Base-by-base conservation (phyloP, 768 basidiomycete species). In the Xerocomus brunneocitrinus region DNA sequence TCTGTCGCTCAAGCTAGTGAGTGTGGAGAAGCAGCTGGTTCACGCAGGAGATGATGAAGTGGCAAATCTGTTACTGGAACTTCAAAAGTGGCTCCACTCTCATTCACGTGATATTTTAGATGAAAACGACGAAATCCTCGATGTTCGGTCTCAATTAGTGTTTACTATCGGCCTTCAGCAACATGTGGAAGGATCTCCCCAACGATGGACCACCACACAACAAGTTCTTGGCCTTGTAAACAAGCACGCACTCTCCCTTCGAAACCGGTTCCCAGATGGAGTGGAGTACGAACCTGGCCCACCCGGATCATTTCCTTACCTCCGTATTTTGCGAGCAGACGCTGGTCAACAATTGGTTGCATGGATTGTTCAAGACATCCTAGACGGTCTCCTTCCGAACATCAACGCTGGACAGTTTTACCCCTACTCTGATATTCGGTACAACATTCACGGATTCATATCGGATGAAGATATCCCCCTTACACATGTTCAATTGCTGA, bases 1-100 rank as follows among this genome's bases (percentile, higher is more conserved):
- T 8, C 71, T 81, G 6, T 81, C 79, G 1, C 75, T 75, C 55
- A 68, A 72, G 51, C 65, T 81, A 28, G 72, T 74, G 72, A 67
- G 68, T 0, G 58, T 79, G 16, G 72, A 79, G 36, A 60, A 50
- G 42, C 58, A 62, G 14, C 48, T 69, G 32, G 10, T 19, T 1
- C 13, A 28, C 14, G 14, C 55, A 74, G 13, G 45, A 50, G 40
- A 53, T 58, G 19, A 27, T 28, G n/a, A 46, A 5, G 52, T 59
- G 16, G 60, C 65, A 1, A 24, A 43, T 22, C 30, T 41, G 8
- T 48, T 74, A 53, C 52, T 73, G 40, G 47, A 60, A n/a, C 47
- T 51, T 39, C 57, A 58, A 45, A 44, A 31, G 22, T 65, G 63
- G 63, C 52, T 65, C 8, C 49, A 60, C 10, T 50, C 32, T 58